Conservation (phyloP, 805 yeast species). For the Wickerhamiella kazuoi region DNA sequence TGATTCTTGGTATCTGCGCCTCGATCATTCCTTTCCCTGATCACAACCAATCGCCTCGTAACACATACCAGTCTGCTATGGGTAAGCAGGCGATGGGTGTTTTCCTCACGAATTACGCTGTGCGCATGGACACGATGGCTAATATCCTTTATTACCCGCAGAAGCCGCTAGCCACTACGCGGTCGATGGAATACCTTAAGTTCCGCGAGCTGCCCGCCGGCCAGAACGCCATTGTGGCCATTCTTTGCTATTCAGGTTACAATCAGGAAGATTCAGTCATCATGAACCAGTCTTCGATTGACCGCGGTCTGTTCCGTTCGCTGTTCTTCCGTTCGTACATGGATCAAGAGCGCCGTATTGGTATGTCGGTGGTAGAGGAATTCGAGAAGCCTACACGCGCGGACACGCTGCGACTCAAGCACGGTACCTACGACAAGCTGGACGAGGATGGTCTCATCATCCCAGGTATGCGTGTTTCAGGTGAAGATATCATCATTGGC, state of each 20-base stretch:
- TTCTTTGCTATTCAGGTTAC: constrained; percentile 94
- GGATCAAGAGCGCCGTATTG: constrained; percentile 97
- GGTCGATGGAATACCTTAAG: constrained; percentile 93
- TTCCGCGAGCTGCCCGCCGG: constrained; percentile 98
- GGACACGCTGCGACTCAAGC: constrained; percentile 86
- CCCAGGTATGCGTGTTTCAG: constrained; percentile 97
- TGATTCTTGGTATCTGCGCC: constrained; percentile 98
- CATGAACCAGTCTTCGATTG: constrained; percentile 96
- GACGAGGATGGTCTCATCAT: constrained; percentile 97
- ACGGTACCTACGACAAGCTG: constrained; percentile 93
- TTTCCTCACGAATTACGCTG: constrained; percentile 81
- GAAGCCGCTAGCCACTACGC: constrained; percentile 92
- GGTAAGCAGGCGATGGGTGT: constrained; percentile 99
- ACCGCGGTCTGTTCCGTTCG: constrained; percentile 89
- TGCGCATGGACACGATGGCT: constrained; percentile 99
- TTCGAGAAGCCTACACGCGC: constrained; percentile 94
- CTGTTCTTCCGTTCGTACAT: constrained; percentile 91
- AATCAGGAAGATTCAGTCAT: constrained; percentile 99
- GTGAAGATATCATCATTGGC: constrained; percentile 97
- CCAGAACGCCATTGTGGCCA: constrained; percentile 96
- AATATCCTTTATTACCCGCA: constrained; percentile 94
- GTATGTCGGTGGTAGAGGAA: constrained; percentile 95
- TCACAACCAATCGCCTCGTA: constrained; percentile 98
- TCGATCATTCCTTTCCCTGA: constrained; percentile 99
- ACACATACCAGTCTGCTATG: constrained; percentile 98